Conservation (phyloP, 1,284 basidiomycete genomes). For the Sphaerobolus stellatus region DNA sequence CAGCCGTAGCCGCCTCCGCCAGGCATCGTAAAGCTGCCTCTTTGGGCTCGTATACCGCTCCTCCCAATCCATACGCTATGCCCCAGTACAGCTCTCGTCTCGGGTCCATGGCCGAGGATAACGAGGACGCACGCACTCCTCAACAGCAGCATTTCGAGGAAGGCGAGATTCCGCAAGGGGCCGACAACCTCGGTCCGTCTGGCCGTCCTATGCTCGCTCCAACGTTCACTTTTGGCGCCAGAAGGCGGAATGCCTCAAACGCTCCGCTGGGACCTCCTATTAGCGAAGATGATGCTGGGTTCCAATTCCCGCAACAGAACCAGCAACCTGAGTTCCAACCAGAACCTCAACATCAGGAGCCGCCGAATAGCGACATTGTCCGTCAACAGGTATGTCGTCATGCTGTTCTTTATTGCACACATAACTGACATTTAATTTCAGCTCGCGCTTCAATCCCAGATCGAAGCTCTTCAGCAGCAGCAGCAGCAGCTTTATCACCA, state of each 20-base stretch:
- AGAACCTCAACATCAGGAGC: conserved; percentile 44
- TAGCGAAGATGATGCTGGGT: conserved; percentile 65
- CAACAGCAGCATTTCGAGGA: conserved; percentile 55
- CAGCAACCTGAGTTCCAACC: conserved; percentile 37
- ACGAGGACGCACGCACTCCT: conserved; percentile 50
- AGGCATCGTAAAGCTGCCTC: conserved; percentile 80
- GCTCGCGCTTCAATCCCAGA: conserved; percentile 88
- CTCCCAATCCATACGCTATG: conserved; percentile 57
- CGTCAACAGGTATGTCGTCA: conserved; percentile 72
- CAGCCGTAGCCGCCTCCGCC: conserved; percentile 42
- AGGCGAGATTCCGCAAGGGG: conserved; percentile 67
- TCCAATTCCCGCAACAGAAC: conserved; percentile 81
- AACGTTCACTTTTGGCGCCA: conserved; percentile 82
- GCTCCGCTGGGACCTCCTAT: conserved; percentile 65
- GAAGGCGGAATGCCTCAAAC: conserved; percentile 44
- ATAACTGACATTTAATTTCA: conserved; percentile 30
- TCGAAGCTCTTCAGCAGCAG: conserved; percentile 87
- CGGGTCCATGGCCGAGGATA: conserved; percentile 79
- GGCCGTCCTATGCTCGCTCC: conserved; percentile 89
- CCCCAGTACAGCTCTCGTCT: conserved; percentile 73
- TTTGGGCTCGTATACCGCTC: conserved; percentile 47
- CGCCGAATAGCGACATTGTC: conserved; percentile 83
- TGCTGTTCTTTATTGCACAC: neutral
- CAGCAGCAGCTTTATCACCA: conserved; percentile 86
- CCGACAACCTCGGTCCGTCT: conserved; percentile 67